phyloP scores from a whole-genome alignment of 2,329 filamentous ascomycete genomes.

The Sphaerostilbella broomeana region DNA sequence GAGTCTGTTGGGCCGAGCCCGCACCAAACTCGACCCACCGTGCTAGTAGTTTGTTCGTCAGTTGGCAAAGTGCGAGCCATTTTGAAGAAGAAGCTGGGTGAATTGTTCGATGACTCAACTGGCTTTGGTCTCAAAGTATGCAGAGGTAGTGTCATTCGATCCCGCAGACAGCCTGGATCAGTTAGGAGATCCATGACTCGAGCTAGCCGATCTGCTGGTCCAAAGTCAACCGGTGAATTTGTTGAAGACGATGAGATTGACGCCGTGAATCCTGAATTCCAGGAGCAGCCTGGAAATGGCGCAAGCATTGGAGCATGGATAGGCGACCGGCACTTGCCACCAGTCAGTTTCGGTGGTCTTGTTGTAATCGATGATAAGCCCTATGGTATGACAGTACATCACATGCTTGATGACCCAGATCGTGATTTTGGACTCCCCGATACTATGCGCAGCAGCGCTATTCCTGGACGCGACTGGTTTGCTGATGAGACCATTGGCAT shows the following conservation, averaged over 20 bases:
- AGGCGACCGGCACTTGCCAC: slow-evolving; percentile 76
- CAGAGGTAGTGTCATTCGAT: slow-evolving; percentile 59
- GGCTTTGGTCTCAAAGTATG: slow-evolving; percentile 66
- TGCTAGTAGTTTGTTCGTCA: slow-evolving; percentile 70
- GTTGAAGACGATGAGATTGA: slow-evolving; percentile 33
- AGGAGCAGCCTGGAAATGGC: slow-evolving; percentile 72
- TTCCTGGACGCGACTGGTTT: slow-evolving; percentile 36
- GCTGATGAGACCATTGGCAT: slow-evolving; percentile 35
- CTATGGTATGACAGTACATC: slow-evolving; percentile 93
- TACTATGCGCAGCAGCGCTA: slow-evolving; percentile 34
- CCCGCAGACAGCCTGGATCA: slow-evolving; percentile 38
- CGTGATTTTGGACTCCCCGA: slow-evolving; percentile 30
- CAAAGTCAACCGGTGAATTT: slow-evolving; percentile 19
- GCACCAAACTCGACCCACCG: slow-evolving; percentile 61
- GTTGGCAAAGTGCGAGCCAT: slow-evolving; percentile 66
- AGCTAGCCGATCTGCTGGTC: not conserved
- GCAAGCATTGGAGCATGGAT: slow-evolving; percentile 91
- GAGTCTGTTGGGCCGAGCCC: slow-evolving; percentile 66
- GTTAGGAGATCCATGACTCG: slow-evolving; percentile 28
- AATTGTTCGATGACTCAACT: slow-evolving; percentile 56
- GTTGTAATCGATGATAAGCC: slow-evolving; percentile 77
- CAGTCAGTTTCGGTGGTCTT: slow-evolving; percentile 84
- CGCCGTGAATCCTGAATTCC: slow-evolving; percentile 66
- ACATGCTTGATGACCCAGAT: slow-evolving; percentile 77
- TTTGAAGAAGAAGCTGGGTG: slow-evolving; percentile 59